phyloP scores from a whole-genome alignment of 768 basidiomycete species.

The Strobilomyces confusus region DNA sequence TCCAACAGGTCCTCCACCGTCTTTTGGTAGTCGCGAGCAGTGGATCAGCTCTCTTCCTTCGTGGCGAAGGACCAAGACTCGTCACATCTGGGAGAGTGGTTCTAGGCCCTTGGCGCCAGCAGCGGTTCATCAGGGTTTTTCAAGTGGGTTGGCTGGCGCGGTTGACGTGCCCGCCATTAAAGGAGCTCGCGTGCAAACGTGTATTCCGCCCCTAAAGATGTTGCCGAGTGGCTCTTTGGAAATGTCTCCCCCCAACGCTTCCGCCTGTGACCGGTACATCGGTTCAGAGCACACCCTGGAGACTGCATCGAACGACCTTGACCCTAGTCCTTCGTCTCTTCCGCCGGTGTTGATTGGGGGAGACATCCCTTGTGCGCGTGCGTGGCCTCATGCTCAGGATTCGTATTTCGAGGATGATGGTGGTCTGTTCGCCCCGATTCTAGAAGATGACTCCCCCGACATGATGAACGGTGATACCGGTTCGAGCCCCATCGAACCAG shows the following conservation, averaged over 20 bases:
- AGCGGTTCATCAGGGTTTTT: slow-evolving; percentile 56
- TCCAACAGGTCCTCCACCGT: slow-evolving; percentile 58
- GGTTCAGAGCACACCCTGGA: background rate
- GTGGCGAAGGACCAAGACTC: slow-evolving; percentile 67
- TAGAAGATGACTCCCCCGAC: slow-evolving; percentile 63
- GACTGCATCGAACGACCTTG: background rate
- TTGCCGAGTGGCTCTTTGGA: slow-evolving; percentile 6
- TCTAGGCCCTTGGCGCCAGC: slow-evolving; percentile 3
- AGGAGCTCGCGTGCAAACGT: slow-evolving; percentile 81
- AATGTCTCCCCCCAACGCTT: slow-evolving; percentile 7
- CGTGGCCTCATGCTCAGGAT: slow-evolving; percentile 19
- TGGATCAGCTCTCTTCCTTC: slow-evolving; percentile 69
- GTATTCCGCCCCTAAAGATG: slow-evolving; percentile 67
- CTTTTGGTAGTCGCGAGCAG: slow-evolving; percentile 64
- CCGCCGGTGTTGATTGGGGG: slow-evolving; percentile 12
- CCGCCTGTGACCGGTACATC: slow-evolving; percentile 32
- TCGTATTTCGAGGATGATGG: slow-evolving; percentile 25
- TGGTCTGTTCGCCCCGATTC: slow-evolving; percentile 54
- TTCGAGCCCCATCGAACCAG: slow-evolving; percentile 69
- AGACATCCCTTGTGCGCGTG: slow-evolving; percentile 1
- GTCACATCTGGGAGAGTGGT: slow-evolving; percentile 63
- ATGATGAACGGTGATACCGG: slow-evolving; percentile 46
- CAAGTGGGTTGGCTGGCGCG: slow-evolving; percentile 70
- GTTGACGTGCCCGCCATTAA: slow-evolving; percentile 79
- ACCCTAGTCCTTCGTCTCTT: background rate